A percentile compares a stretch with the other conserved stretches of the same genome.
phyloP scores from a whole-genome alignment of 2,329 filamentous ascomycete genomes.

The Polychaeton citri region DNA sequence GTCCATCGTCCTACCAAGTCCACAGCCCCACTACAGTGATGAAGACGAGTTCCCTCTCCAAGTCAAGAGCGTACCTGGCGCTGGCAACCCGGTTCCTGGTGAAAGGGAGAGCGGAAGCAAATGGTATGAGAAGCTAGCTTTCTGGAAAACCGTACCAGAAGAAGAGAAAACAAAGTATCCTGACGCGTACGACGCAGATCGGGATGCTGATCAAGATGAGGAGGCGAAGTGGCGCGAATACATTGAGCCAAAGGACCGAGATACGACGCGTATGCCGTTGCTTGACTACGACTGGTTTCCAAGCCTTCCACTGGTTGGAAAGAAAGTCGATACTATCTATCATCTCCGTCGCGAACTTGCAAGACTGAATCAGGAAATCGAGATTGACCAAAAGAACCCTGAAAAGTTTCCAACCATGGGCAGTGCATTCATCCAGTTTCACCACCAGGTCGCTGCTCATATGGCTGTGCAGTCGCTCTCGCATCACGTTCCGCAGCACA shows the following conservation, averaged over 20 bases:
- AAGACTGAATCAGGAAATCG: conserved; percentile 80
- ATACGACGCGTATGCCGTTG: conserved; percentile 64
- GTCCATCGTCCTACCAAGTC: conserved; percentile 27
- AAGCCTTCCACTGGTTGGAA: conserved; percentile 62
- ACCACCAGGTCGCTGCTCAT: conserved; percentile 90
- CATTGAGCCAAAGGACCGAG: conserved; percentile 66
- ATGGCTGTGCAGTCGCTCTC: conserved; percentile 93
- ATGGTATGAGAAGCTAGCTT: conserved; percentile 15
- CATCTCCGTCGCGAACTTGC: conserved; percentile 79
- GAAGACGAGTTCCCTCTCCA: conserved; percentile 18
- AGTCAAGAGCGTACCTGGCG: background rate
- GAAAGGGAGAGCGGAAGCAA: conserved; percentile 10
- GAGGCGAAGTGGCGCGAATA: conserved; percentile 71
- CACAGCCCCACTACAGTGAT: conserved; percentile 26
- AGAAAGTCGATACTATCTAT: conserved; percentile 91
- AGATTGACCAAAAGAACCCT: conserved; percentile 71
- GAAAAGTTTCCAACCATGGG: conserved; percentile 87
- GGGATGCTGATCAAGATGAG: conserved; percentile 47
- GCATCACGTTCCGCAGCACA: conserved; percentile 83
- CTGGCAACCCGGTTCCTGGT: background rate
- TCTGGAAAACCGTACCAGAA: conserved; percentile 16
- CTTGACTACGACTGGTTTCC: conserved; percentile 57
- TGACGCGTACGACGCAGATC: conserved; percentile 40
- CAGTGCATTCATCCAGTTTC: conserved; percentile 96
- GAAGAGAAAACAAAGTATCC: conserved; percentile 40